phyloP scores from a whole-genome alignment of 2,329 filamentous ascomycete species.

The Talaromyces albobiverticillius region DNA sequence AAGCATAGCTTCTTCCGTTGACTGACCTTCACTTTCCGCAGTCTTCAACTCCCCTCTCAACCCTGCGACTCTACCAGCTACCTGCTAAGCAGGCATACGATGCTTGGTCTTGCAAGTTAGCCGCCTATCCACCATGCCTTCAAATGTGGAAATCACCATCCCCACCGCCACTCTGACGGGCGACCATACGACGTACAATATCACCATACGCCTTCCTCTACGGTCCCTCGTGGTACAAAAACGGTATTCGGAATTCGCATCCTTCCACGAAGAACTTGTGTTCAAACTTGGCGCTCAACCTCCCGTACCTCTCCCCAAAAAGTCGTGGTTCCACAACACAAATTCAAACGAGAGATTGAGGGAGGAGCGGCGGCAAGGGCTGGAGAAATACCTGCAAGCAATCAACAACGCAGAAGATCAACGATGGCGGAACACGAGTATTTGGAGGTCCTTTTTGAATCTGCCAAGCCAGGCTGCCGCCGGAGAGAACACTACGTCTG shows the following conservation, averaged over 20 bases:
- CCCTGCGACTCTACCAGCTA: background rate
- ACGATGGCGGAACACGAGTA: conserved; percentile 56
- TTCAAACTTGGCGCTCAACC: conserved; percentile 51
- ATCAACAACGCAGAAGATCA: conserved; percentile 57
- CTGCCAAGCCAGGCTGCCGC: conserved; percentile 45
- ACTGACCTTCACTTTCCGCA: too few species aligned
- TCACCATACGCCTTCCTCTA: conserved; percentile 60
- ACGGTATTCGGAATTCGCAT: conserved; percentile 63
- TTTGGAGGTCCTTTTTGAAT: conserved; percentile 59
- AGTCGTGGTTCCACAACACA: conserved; percentile 61
- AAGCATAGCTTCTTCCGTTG: background rate
- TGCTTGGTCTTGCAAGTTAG: background rate
- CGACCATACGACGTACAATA: conserved; percentile 59
- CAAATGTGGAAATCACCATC: conserved; percentile 45
- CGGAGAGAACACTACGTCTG: conserved; percentile 31
- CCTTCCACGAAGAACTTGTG: conserved; percentile 52
- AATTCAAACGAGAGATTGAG: conserved; percentile 55
- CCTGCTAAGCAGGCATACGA: background rate
- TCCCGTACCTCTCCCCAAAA: conserved; percentile 54
- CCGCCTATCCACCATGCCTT: conserved; percentile 32
- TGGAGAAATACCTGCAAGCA: conserved; percentile 58
- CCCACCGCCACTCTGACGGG: conserved; percentile 49
- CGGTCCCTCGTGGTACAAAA: conserved; percentile 59
- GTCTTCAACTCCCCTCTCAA: background rate
- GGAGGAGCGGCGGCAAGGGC: conserved; percentile 54